These are phyloP conservation scores for Penicillium sp. DNA, from an alignment of 2,329 filamentous ascomycete species.

Conservation along the genomic window DNA sequence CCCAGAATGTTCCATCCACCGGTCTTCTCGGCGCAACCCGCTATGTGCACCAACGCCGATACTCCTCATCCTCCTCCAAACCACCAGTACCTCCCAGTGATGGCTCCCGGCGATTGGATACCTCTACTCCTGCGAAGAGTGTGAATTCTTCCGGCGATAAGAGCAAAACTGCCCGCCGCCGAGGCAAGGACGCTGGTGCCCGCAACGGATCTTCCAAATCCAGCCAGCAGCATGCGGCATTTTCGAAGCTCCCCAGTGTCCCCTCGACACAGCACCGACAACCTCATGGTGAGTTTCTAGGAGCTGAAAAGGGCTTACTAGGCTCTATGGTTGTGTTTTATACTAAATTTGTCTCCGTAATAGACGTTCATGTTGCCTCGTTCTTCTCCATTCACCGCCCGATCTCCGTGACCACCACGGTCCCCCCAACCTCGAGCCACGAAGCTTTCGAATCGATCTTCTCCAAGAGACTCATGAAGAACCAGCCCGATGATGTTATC, in stretches of 20 bases:
- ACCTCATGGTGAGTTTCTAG: constrained; percentile 44
- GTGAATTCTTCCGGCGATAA: constrained; percentile 40
- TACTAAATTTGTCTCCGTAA: constrained; percentile 3
- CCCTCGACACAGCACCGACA: constrained; percentile 51
- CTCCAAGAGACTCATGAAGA: constrained; percentile 49
- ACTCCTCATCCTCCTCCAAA: constrained; percentile 51
- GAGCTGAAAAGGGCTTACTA: neutral
- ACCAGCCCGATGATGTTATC: constrained; percentile 59
- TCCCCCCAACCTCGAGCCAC: constrained; percentile 69
- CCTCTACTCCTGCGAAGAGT: constrained; percentile 39
- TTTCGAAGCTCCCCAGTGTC: constrained; percentile 48
- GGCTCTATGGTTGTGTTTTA: neutral
- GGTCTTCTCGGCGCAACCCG: constrained; percentile 34
- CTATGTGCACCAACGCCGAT: constrained; percentile 45
- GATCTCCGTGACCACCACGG: constrained; percentile 80
- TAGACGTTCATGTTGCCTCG: constrained; percentile 82
- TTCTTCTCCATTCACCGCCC: constrained; percentile 97
- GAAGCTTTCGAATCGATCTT: constrained; percentile 86
- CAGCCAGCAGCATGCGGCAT: constrained; percentile 38
- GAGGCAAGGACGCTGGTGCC: constrained; percentile 36
- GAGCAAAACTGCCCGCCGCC: constrained; percentile 36
- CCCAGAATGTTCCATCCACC: constrained; percentile 33
- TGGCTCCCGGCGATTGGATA: constrained; percentile 43
- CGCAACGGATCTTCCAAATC: constrained; percentile 36
- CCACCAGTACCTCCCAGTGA: constrained; percentile 47